Conservation (phyloP, 441 rosid genomes). For the Cnidoscolus chayamansa region DNA sequence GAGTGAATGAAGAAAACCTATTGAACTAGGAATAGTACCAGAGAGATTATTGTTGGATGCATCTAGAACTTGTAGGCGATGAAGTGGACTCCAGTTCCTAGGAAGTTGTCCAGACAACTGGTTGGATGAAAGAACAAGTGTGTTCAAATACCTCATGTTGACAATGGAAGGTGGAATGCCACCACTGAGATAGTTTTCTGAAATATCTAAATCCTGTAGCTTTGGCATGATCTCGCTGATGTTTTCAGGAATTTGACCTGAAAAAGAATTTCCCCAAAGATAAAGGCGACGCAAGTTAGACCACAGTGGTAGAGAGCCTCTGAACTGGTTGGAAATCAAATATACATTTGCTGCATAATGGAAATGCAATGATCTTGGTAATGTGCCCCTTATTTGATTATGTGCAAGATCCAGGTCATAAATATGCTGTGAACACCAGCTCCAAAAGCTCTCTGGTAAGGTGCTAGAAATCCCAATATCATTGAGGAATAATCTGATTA, state of each 20-base stretch:
- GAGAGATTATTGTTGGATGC: slow-evolving; percentile 23
- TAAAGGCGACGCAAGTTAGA: slow-evolving; percentile 14
- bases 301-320: slow-evolving; percentile 18
- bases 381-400: slow-evolving; percentile 18
- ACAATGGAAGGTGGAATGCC: slow-evolving; percentile 18
- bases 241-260: slow-evolving; percentile 16
- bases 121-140: slow-evolving; percentile 17
- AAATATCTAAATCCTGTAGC: slow-evolving; percentile 9
- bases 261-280: slow-evolving; percentile 11
- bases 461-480: slow-evolving; percentile 22
- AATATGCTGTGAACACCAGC: slow-evolving; percentile 12
- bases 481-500: slow-evolving; percentile 12
- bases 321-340: slow-evolving; percentile 17
- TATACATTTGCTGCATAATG: not conserved
- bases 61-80: slow-evolving; percentile 14
- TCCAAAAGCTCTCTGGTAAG: slow-evolving; percentile 19
- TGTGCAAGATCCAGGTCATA: slow-evolving; percentile 21
- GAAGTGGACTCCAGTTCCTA: slow-evolving; percentile 12
- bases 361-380: slow-evolving; percentile 15
- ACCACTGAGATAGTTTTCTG: slow-evolving; percentile 12
- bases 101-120: slow-evolving; percentile 20
- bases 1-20: slow-evolving; percentile 13
- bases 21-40: slow-evolving; percentile 17
- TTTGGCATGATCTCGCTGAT: slow-evolving; percentile 15
- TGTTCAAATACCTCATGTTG: not conserved